phyloP scores from a whole-genome alignment of 768 basidiomycete species.

The Cubamyces lactineus region DNA sequence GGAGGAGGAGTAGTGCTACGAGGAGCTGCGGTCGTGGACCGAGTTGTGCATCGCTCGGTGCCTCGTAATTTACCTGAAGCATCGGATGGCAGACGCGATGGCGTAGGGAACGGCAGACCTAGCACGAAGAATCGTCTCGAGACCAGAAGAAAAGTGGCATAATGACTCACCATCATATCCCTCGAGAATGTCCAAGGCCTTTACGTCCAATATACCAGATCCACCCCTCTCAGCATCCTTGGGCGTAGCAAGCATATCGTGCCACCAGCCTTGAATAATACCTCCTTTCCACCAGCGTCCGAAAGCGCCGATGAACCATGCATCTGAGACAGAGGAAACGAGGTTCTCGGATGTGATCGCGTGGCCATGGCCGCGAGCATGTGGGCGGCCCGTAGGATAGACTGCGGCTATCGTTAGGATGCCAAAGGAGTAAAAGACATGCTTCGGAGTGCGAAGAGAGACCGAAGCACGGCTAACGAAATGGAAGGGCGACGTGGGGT shows the following conservation, averaged over 20 bases:
- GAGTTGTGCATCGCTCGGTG: constrained; percentile 28
- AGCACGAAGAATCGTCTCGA: neutral
- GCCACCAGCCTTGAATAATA: constrained; percentile 79
- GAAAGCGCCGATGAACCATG: constrained; percentile 91
- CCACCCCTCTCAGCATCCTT: constrained; percentile 76
- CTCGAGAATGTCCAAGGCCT: constrained; percentile 69
- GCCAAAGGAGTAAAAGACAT: constrained; percentile 83
- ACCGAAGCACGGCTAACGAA: constrained; percentile 94
- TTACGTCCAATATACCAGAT: constrained; percentile 78
- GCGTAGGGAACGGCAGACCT: constrained; percentile 28
- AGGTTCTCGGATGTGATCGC: constrained; percentile 7
- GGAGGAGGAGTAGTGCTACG: constrained; percentile 82
- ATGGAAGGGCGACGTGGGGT: constrained; percentile 58
- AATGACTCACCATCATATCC: constrained; percentile 64
- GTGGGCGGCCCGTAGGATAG: constrained; percentile 51
- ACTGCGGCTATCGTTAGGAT: constrained; percentile 86
- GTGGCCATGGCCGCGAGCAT: constrained; percentile 24
- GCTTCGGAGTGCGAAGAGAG: constrained; percentile 89
- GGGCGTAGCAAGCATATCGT: constrained; percentile 61
- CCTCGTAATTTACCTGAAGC: constrained; percentile 46
- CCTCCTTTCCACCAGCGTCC: constrained; percentile 92
- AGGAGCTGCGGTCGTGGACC: constrained; percentile 52
- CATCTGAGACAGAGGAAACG: constrained; percentile 50
- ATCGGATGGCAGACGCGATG: constrained; percentile 23
- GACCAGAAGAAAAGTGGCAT: neutral